phyloP scores from a whole-genome alignment of 495 filamentous ascomycete species.

The Aeminium ludgeri region DNA sequence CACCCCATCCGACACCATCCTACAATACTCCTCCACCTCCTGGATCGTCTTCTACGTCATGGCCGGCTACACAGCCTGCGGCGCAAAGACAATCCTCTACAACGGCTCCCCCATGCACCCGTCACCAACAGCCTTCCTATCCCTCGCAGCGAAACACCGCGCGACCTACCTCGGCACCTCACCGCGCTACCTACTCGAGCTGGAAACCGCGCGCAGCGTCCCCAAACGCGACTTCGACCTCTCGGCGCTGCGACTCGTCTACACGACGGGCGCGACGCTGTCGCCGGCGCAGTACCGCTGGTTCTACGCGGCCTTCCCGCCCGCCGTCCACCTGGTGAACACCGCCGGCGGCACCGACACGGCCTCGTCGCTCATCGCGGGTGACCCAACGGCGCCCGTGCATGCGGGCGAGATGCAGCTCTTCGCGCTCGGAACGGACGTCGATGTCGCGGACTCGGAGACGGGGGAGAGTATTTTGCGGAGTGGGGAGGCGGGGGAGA shows the following conservation, averaged over 20 bases:
- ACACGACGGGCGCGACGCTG: slow-evolving; percentile 63
- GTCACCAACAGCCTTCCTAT: slow-evolving; percentile 38
- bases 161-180: slow-evolving; percentile 49
- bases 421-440: slow-evolving; percentile 44
- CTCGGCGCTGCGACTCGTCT: slow-evolving; percentile 39
- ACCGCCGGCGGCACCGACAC: slow-evolving; percentile 70
- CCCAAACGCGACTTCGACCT: slow-evolving; percentile 48
- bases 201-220: slow-evolving; percentile 36
- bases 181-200: slow-evolving; percentile 56
- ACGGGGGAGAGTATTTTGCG: slow-evolving; percentile 37
- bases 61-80: slow-evolving; percentile 37
- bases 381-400: slow-evolving; percentile 53
- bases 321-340: slow-evolving; percentile 46
- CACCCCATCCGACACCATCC: slow-evolving; percentile 9
- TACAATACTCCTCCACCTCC: slow-evolving; percentile 34
- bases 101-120: slow-evolving; percentile 65
- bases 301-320: slow-evolving; percentile 63
- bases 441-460: slow-evolving; percentile 46
- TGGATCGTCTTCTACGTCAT: slow-evolving; percentile 72
- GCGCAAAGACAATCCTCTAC: slow-evolving; percentile 47
- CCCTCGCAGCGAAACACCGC: slow-evolving; percentile 39
- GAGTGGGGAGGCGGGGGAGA: slow-evolving; percentile 40
- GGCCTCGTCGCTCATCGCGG: slow-evolving; percentile 50
- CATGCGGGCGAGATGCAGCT: slow-evolving; percentile 58
- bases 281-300: slow-evolving; percentile 55